Evolutionary conservation across 495 filamentous ascomycete genomes (phyloP), one percentile per base, ranked within the genome.

Genomic region (Neurospora hispaniola): DNA sequence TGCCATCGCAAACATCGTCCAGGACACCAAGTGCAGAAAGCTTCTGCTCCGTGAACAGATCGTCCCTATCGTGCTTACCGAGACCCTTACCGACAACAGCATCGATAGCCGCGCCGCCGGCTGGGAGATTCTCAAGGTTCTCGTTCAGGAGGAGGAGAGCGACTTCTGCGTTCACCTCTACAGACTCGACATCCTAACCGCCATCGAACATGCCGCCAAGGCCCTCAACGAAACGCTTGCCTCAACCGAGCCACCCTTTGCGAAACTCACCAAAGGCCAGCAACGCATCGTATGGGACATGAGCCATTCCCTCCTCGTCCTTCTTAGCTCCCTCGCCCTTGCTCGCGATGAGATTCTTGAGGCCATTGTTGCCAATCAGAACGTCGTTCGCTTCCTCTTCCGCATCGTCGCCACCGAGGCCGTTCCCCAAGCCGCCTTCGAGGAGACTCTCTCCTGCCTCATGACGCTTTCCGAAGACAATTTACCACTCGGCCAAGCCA

Each of bases 101-200:
- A 78, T 88, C 68, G 86, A 89, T 79, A 86, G 87, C 71, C 81
- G 86, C 48, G 85, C 87, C 38, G 85, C 87, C 31, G 89, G 88
- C 5, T 90, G 89, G 89, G 83, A 85, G 14, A 87, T 89, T 73
- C 83, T 90, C 69, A 81, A 84, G 73, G 85, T 87, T 39, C 83
- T 90, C 59, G 85, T 84, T 12, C 79, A 85, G 73, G 86, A 88
- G 72, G 89, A 90, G 75, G 88, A 89, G 71, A 80, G 82, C 8
- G 88, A 89, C 72, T 89, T 90, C 68, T 88, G 87, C 72, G 80
- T 90, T n/a, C 87, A 90, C 71, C 76, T 90, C 71, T 90, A 84
- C 73, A 79, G 89, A 69, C 80, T 86, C 42, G 88, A 89, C 77
- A 77, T 89, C 27, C 73, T 90, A 46, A 87, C 87, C 23, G 86